A percentile compares a stretch with the other conserved stretches of the same genome.
These are phyloP conservation scores for Pyricularia pennisetigena DNA, from an alignment of 2,329 filamentous ascomycete species.

Conservation along the genomic window DNA sequence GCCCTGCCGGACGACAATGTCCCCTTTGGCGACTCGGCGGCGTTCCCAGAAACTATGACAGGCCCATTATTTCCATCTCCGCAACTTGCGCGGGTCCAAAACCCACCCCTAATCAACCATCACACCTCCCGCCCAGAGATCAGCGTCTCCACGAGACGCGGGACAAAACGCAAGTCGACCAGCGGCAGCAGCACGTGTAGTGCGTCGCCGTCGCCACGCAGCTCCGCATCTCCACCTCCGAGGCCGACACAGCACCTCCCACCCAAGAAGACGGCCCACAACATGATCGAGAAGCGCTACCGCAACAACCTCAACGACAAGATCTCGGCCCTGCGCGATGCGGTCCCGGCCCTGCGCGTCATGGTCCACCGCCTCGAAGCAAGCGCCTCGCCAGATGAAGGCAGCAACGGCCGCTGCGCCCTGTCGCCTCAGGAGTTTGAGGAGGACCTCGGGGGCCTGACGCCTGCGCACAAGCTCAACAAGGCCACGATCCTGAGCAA, in stretches of 20 bases:
- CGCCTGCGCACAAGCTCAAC: constrained; percentile 30
- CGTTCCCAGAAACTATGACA: constrained; percentile 13
- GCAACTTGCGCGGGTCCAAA: constrained; percentile 8
- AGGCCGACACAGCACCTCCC: constrained; percentile 7
- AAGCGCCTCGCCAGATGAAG: constrained; percentile 27
- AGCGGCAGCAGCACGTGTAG: constrained; percentile 7
- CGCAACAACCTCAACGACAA: constrained; percentile 78
- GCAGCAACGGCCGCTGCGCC: constrained; percentile 7
- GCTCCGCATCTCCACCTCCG: constrained; percentile 13
- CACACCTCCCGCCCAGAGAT: constrained; percentile 1
- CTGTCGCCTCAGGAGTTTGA: constrained; percentile 3
- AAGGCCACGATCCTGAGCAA: constrained; percentile 31
- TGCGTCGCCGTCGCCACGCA: constrained; percentile 9
- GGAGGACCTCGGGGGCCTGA: constrained; percentile 24
- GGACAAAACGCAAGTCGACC: constrained; percentile 22
- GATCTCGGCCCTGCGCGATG: constrained; percentile 65
- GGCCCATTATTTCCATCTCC: constrained; percentile 15
- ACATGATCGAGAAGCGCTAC: constrained; percentile 79
- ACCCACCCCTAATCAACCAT: constrained; percentile 8
- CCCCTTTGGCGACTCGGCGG: constrained; percentile 13
- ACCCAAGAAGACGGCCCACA: constrained; percentile 69
- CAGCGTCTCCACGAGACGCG: neutral
- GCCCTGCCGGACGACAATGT: constrained; percentile 9
- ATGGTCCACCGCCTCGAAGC: constrained; percentile 28
- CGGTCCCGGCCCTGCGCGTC: constrained; percentile 46